Conservation (phyloP, 2,329 filamentous ascomycete species). For the Aspergillus amoenus region DNA sequence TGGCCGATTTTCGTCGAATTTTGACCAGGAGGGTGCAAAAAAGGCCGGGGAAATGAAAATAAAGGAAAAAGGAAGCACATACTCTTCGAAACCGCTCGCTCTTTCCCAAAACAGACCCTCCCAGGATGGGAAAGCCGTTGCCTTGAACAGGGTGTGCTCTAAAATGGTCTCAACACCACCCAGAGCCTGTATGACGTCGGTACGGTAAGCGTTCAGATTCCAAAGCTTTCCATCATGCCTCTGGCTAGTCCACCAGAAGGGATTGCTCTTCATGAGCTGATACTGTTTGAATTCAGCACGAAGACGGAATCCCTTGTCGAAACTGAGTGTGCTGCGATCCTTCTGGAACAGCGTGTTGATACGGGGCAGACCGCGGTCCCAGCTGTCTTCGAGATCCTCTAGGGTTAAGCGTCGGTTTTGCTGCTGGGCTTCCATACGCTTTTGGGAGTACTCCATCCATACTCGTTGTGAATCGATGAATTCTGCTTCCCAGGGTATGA, state of each 20-base stretch:
- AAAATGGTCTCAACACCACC: conserved; percentile 97
- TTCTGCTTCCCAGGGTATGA: conserved; percentile 98
- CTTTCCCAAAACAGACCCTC: conserved; percentile 92
- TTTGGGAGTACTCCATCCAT: conserved; percentile 99
- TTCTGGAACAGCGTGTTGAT: conserved; percentile 99
- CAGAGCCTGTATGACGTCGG: conserved; percentile 93
- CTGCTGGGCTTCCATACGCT: conserved; percentile 93
- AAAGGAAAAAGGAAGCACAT: background rate
- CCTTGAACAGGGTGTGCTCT: conserved; percentile 95
- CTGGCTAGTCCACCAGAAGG: conserved; percentile 99
- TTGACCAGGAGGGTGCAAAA: background rate
- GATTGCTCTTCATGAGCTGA: conserved; percentile 98
- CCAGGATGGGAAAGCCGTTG: conserved; percentile 95
- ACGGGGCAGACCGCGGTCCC: conserved; percentile 94
- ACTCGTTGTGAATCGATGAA: conserved; percentile 99
- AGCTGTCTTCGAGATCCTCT: conserved; percentile 95
- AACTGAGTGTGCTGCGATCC: conserved; percentile 91
- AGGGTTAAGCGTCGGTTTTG: conserved; percentile 93
- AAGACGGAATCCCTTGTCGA: conserved; percentile 96
- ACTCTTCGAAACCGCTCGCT: conserved; percentile 56
- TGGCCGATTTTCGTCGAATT: background rate
- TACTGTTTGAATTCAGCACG: conserved; percentile 98
- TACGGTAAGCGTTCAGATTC: conserved; percentile 94
- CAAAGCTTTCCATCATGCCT: conserved; percentile 95
- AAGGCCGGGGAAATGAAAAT: background rate